Base-by-base conservation (phyloP, 2,329 filamentous ascomycete species). In the Cladophialophora yegresii region DNA sequence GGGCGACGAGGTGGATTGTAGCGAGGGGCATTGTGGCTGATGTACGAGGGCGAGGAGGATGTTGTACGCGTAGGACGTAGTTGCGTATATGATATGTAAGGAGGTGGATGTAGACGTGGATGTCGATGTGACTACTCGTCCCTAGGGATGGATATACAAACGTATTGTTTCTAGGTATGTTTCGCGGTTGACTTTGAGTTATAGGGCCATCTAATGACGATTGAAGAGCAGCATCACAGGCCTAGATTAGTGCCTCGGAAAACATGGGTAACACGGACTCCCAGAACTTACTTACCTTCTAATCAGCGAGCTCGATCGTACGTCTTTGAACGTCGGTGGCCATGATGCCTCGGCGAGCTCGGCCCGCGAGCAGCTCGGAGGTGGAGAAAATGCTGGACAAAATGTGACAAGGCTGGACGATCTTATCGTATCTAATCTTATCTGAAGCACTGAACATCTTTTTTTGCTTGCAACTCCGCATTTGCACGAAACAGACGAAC, bases 1-100 rank as follows among this genome's bases (percentile, higher is more conserved):
- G 72, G 2, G 70, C 58, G 45, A 78, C 65, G 26, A 77, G 74
- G 55, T 77, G 75, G 45, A 78, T 71, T 2, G 73, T 76, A 40
- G 73, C 70, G 58, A 74, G 68, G 54, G 76, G 76, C 76, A 78
- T 77, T 10, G n/a, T 45, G 30, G 33, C 33, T 10, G 1, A 7
- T 33, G 40, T 28, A n/a, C 13, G 36, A 12, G 7, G 23, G n/a
- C 33, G n/a, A 13, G 28, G 20, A 8, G 43, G 28, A 16, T 60
- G 7, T 7, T 50, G 20, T 50, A 4, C 3, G 20, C 1, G 20
- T 23, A 1, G 20, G 3, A 23, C 1, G 4, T 22, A 16, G 13
- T 12, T 1, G 13, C 6, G 13, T 40, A 40, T 40, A 40, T 40
- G 36, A 40, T 40, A n/a, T 40, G 13, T 16, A 40, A 40, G 10